phyloP scores from a whole-genome alignment of 345 rosid species.

The Trapa bicornis region DNA sequence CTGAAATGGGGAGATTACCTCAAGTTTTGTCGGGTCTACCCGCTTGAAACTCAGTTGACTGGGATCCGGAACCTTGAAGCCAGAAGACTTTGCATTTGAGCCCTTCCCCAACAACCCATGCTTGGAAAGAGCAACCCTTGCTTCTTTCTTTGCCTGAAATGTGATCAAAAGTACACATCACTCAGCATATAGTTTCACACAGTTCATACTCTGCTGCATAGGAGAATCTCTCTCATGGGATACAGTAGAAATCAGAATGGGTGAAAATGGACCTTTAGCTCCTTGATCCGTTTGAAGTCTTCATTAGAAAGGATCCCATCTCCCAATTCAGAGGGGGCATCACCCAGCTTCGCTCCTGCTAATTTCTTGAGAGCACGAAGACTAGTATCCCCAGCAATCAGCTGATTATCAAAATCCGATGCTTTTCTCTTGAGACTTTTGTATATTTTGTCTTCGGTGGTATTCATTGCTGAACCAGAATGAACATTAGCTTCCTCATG shows the following conservation, averaged over 20 bases:
- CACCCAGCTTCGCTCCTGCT: conserved; percentile 40
- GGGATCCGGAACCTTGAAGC: conserved; percentile 51
- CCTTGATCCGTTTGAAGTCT: conserved; percentile 76
- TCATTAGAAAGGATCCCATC: conserved; percentile 90
- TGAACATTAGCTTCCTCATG: conserved; percentile 19
- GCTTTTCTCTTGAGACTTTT: conserved; percentile 54
- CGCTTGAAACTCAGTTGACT: conserved; percentile 68
- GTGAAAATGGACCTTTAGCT: conserved; percentile 44
- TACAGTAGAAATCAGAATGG: background rate
- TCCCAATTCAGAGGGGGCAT: conserved; percentile 19
- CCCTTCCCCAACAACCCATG: conserved; percentile 41
- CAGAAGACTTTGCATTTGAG: conserved; percentile 7
- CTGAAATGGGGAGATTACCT: conserved; percentile 33
- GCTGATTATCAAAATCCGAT: conserved; percentile 53
- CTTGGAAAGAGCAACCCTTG: conserved; percentile 46
- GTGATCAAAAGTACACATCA: background rate
- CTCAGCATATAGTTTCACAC: background rate
- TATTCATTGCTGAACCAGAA: conserved; percentile 8
- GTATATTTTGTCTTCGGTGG: conserved; percentile 16
- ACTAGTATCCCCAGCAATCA: conserved; percentile 69
- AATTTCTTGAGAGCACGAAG: conserved; percentile 74
- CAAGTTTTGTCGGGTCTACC: conserved; percentile 76
- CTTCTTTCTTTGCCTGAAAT: conserved; percentile 60
- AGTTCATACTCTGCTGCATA: background rate
- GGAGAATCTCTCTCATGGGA: background rate